Evolutionary conservation across 805 yeast genomes (phyloP), one percentile per base, ranked within the genome.

Genomic region (Yamadazyma scolyti): DNA sequence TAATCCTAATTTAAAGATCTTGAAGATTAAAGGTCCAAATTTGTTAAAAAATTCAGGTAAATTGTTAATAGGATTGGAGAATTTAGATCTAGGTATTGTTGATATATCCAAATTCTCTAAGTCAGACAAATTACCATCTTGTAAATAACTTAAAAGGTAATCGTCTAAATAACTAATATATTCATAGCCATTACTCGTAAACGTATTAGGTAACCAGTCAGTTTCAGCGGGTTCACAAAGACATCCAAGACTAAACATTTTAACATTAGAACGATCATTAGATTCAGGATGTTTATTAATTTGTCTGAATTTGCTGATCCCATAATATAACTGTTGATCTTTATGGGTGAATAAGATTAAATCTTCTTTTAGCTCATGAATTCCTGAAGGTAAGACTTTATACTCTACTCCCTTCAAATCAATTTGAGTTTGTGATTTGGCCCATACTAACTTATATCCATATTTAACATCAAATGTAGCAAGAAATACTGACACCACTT

Each of bases 21-120:
- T 71, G 47, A 80, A 82, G 2, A 78, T 59, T 29, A 79, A 56
- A 1, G 93, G 89, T 0, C 94, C 89, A 30, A 78, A 56, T 2
- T 52, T 47, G 17, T 69, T 62, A 26, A 82, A 45, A 22, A 78
- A 54, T 9, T 59, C 52, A 1, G 73, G 63, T 12, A 77, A 52
- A n/a, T 46, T 36, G 27, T 24, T 36, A 24, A 34, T 33, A n/a
- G 47, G 42, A 9, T 42, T 34, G 21, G 27, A 9, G 22, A 38
- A 29, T 15, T 15, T 29, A 14, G 24, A 24, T 13, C 29, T 28
- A 2, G 34, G 28, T 6, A 30, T 21, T 12, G 22, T 9, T 9
- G 16, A 52, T 20, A 20, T 30, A 30, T 2, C 51, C 48, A 27
- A 58, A 36, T 7, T 26, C 22, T 3, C 38, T 32, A 37, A 43